Evolutionary conservation across 139 green algal species (phyloP), one percentile per base, ranked within the genome.

Genomic region (Chloropicon primus): DNA sequence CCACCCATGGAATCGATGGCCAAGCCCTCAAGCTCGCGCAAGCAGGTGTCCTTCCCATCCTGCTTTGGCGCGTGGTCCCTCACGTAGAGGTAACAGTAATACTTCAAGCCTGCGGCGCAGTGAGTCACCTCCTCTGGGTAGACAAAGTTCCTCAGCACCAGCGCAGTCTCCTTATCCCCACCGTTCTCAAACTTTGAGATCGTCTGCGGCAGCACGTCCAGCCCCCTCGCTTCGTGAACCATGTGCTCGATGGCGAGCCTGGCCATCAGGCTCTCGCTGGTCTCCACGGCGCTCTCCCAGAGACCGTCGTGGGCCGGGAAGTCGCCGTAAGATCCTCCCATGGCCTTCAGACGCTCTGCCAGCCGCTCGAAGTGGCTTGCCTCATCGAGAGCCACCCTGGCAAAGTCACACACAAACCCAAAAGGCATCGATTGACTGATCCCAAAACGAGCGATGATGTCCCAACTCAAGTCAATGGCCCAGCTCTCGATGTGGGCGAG

Each of bases 211-310:
- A 98, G 85, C 72, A 97, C 89, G 80, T 97, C 93, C 74, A 97
- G 81, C 0, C 93, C 90, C 10, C 83, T 71, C 0, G 81, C 84
- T 78, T 98, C 94, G 78, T 98, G 94, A 5, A 93, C 88, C 81
- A 88, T 94, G 82, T 96, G 91, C 86, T 98, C 94, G 25, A 98
- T 84, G 0, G 90, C 92, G 22, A 98, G 85, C 0, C 94, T 85
- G 0, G 91, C 91, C n/a, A 85, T 82, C 26, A 95, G 78, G 25
- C 79, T 87, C 78, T 88, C 75, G 1, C 85, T 71, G 5, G 93
- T 97, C 17, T 76, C 80, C 0, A 62, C 54, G 2, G 94, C 94
- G 2, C 86, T 91, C 79, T 96, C 87, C 92, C 92, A 96, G 73
- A 89, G 73, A 2, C 91, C 94, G 62, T 97, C 94, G 82, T 98